Conservation (phyloP, 2,329 filamentous ascomycete genomes). For the Onygenales sp. region DNA sequence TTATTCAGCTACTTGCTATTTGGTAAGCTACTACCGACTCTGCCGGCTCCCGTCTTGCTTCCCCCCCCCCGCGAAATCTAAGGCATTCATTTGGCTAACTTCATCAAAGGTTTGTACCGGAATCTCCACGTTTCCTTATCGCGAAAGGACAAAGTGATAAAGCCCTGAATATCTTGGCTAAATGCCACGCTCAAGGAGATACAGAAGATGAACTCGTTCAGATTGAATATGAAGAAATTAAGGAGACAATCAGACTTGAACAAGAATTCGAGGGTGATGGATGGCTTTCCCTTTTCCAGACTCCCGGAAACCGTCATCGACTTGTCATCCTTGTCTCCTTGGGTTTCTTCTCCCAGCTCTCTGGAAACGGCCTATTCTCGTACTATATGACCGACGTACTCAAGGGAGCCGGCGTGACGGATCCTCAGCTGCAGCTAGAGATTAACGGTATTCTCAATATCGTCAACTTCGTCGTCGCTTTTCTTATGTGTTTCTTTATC, state of each 20-base stretch:
- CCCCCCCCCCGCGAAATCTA: not conserved
- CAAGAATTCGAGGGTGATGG: conserved; percentile 37
- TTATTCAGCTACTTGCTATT: conserved; percentile 44
- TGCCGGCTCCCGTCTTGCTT: no score
- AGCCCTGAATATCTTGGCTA: conserved; percentile 21
- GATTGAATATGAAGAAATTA: conserved; percentile 27
- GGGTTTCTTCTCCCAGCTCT: conserved; percentile 51
- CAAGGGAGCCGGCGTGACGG: conserved; percentile 27
- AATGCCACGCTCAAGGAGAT: conserved; percentile 34
- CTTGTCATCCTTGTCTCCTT: conserved; percentile 45
- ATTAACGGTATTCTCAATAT: conserved; percentile 36
- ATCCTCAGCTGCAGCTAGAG: conserved; percentile 27
- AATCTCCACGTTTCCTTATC: conserved; percentile 48
- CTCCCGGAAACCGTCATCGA: conserved; percentile 45
- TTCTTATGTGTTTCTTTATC: conserved; percentile 29
- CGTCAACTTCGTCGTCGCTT: conserved; percentile 28
- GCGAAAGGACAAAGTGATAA: conserved; percentile 21
- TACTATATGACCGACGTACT: conserved; percentile 33
- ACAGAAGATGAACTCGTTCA: conserved; percentile 22
- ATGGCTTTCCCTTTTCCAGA: conserved; percentile 37
- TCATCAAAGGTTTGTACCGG: conserved; percentile 45
- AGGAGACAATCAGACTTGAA: conserved; percentile 35
- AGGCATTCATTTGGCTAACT: not conserved
- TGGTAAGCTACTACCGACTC: conserved; percentile 24
- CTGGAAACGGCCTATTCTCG: conserved; percentile 38